Conservation (phyloP, 768 basidiomycete genomes). For the Tricholoma saponaceum region DNA sequence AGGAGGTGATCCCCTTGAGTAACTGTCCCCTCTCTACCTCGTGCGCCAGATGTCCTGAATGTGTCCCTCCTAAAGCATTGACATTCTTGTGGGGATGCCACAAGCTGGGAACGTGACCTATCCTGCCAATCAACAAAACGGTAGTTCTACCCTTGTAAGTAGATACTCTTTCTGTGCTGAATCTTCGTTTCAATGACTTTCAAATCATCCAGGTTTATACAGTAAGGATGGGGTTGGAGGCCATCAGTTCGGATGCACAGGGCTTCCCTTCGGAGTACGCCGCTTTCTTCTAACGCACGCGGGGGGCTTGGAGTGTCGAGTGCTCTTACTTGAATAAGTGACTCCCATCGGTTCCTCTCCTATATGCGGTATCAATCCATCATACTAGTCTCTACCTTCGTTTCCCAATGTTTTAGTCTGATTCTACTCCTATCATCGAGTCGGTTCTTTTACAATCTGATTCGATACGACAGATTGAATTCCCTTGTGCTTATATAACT, state of each 20-base stretch:
- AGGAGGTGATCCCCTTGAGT: not conserved
- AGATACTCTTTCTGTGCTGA: not conserved
- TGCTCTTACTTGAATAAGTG: not conserved
- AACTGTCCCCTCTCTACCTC: not conserved
- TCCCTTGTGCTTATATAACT: too few species aligned
- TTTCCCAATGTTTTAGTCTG: too few species aligned
- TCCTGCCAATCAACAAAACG: not conserved
- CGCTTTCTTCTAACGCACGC: not conserved
- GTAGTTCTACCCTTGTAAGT: not conserved
- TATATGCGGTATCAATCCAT: too few species aligned
- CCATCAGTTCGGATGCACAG: too few species aligned
- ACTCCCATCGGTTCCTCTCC: not conserved
- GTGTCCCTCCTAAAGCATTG: not conserved
- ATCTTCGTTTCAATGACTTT: not conserved
- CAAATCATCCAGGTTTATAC: not conserved
- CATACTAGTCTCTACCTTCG: too few species aligned
- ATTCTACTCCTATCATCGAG: too few species aligned
- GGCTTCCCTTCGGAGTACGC: too few species aligned
- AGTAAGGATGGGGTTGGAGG: too few species aligned
- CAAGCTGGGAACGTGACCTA: not conserved
- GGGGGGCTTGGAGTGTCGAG: not conserved
- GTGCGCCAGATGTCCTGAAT: not conserved
- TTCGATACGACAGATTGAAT: too few species aligned
- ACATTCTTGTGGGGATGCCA: not conserved
- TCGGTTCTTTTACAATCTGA: too few species aligned